Evolutionary conservation across 1,139 yeast species (phyloP).

Genomic region (Taphrina betulina): DNA sequence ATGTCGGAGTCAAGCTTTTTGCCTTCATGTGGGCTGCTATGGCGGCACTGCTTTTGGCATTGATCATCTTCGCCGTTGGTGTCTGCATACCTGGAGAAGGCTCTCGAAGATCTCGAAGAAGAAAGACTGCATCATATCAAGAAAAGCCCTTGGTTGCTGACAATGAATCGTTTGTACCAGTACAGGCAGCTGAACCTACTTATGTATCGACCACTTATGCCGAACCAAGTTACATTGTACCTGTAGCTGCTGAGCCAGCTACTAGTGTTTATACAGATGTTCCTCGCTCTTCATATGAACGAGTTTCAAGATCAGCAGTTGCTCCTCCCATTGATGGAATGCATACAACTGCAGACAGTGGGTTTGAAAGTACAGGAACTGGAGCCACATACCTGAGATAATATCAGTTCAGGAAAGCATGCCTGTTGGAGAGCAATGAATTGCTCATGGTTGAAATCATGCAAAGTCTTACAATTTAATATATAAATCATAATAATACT

Average conservation of each 20-base stretch:
- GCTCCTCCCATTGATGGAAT: constrained; percentile 30
- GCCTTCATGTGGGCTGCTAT: constrained; percentile 67
- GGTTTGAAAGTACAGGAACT: constrained; percentile 13
- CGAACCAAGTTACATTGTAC: constrained; percentile 19
- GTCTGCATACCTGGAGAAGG: constrained; percentile 39
- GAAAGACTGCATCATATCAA: constrained; percentile 22
- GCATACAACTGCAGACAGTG: constrained; percentile 16
- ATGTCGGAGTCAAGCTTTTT: constrained; percentile 58
- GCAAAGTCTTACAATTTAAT: too few species aligned
- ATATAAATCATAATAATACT: too few species aligned
- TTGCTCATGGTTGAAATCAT: too few species aligned
- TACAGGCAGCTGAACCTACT: constrained; percentile 11
- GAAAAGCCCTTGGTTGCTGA: constrained; percentile 27
- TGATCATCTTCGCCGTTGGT: constrained; percentile 43
- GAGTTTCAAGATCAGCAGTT: background rate
- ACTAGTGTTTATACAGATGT: constrained; percentile 8
- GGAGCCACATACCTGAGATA: constrained; percentile 29
- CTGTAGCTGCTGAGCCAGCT: constrained; percentile 9
- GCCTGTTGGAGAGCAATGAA: too few species aligned
- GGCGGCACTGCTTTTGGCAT: constrained; percentile 49
- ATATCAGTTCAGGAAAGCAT: too few species aligned
- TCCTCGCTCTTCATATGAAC: constrained; percentile 29
- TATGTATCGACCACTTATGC: constrained; percentile 15
- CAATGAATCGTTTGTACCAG: constrained; percentile 23
- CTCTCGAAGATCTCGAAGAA: background rate